Base-by-base conservation (phyloP, 805 yeast genomes). In the Ogataea corticis region DNA sequence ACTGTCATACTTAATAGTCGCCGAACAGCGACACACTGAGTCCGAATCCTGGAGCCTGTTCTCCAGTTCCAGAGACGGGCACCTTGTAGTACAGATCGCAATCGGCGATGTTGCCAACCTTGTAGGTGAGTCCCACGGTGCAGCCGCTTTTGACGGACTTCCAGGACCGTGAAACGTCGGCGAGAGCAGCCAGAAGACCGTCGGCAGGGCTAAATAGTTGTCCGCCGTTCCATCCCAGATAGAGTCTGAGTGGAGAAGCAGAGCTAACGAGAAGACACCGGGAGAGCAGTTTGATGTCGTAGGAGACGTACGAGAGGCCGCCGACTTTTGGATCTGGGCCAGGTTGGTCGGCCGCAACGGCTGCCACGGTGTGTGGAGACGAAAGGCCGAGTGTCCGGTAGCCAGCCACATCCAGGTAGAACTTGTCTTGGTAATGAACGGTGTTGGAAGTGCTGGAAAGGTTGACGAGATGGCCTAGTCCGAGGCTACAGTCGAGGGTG, bases 401-500 rank as follows among this genome's bases (percentile, higher is more conserved):
- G 2, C 65, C 66, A 13, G 62, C 47, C 17, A 61, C 51, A 14
- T 47, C 96, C 36, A 87, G 71, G 58, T 83, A 87, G 62, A 91
- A 92, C 52, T 87, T 76, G 63, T 92, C 99, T 59, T 83, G 76
- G 25, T 83, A 59, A 57, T 86, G 91, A 1, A 87, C 66, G 5
- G 64, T 57, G 14, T 48, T 47, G 7, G 53, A 44, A 17, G 44
- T 49, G 42, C 54, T 48, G 4, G 60, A 48, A 15, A 75, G 59
- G 44, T 77, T 69, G 46, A 70, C 66, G 23, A 87, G 68, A 44
- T 72, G 70, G 4, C 96, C 96, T 32, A 77, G 68, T 36, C 75
- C 75, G 4, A 73, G 56, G 1, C 78, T 67, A 2, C 77, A 51
- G 39, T 76, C 77, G 25, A 82, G 50, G 3, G 87, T 80, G 33